Base-by-base conservation (phyloP, 768 basidiomycete species). In the Mycena venus region DNA sequence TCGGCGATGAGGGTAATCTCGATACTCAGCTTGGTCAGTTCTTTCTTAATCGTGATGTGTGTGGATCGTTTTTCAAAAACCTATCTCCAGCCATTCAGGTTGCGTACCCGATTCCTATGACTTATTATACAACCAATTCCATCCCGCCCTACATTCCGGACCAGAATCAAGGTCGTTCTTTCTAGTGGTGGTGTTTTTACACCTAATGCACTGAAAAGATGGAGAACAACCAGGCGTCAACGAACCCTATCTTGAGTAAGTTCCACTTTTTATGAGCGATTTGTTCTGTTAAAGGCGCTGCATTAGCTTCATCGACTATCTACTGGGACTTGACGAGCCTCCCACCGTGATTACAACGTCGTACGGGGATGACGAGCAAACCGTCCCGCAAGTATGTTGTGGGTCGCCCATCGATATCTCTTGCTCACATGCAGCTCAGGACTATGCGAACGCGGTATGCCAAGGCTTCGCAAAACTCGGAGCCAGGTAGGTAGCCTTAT, bases 81-180 rank as follows among this genome's bases (percentile, higher is more conserved):
- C 11, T n/a, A 9, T 36, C 8, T 44, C 23, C 56, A 76, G 86
- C 83, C 10, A 85, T 82, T 29, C 88, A 88, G 29, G 69, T 90
- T 42, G 83, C 86, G n/a, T 85, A 84, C 73, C 89, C 89, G 0
- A 89, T 86, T 4, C 86, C 86, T 1, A 70, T 80, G 17, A 86
- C 83, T 2, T 86, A 88, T 71, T 89, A 81, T 67, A 84, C 87
- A 1, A 88, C 88, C 19, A 85, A 82, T 25, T 88, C 89, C 4
- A 71, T 78, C 10, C 87, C 88, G 2, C 89, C 87, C 11, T 88
- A 82, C 77, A 83, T 80, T 42, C 84, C 86, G 3, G 85, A 87
- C 44, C 49, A 66, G 19, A 71, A 75, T 40, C 70, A 72, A 47
- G 38, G 36, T 38, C 36, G 14, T 7, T 38, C 42, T 2, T 31